phyloP scores from a whole-genome alignment of 2,329 filamentous ascomycete species.

The Fusarium fracticaudum region DNA sequence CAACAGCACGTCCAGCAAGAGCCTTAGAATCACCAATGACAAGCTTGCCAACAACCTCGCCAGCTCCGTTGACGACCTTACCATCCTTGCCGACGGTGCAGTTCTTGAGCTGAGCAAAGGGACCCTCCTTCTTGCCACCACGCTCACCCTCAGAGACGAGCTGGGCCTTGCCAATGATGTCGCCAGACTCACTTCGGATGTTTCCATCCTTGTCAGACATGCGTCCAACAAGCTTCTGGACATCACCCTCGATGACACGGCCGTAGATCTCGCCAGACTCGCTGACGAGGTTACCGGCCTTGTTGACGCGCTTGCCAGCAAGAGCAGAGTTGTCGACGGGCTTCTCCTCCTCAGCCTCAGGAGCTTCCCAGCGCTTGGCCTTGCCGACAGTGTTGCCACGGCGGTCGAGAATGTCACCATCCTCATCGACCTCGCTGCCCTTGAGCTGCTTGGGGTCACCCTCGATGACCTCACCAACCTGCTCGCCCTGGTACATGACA shows the following conservation, averaged over 20 bases:
- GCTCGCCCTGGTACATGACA: slow-evolving; percentile 60
- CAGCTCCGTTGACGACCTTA: slow-evolving; percentile 71
- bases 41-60: slow-evolving; percentile 77
- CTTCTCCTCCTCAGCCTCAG: slow-evolving; percentile 58
- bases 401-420: slow-evolving; percentile 75
- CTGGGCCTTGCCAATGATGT: slow-evolving; percentile 74
- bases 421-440: slow-evolving; percentile 73
- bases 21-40: slow-evolving; percentile 76
- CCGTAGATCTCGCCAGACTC: slow-evolving; percentile 66
- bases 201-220: slow-evolving; percentile 78
- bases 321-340: slow-evolving; percentile 69
- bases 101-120: slow-evolving; percentile 73
- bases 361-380: slow-evolving; percentile 73
- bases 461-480: slow-evolving; percentile 69
- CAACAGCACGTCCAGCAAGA: slow-evolving; percentile 77
- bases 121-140: slow-evolving; percentile 70
- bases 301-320: slow-evolving; percentile 77
- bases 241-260: slow-evolving; percentile 73
- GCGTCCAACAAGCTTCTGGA: slow-evolving; percentile 70
- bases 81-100: slow-evolving; percentile 75
- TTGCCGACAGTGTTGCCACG: slow-evolving; percentile 73
- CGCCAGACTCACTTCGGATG: slow-evolving; percentile 77
- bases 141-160: slow-evolving; percentile 74
- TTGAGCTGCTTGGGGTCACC: slow-evolving; percentile 71
- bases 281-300: slow-evolving; percentile 71